Evolutionary conservation across 768 basidiomycete species (phyloP).

Genomic region (Mycena metata): DNA sequence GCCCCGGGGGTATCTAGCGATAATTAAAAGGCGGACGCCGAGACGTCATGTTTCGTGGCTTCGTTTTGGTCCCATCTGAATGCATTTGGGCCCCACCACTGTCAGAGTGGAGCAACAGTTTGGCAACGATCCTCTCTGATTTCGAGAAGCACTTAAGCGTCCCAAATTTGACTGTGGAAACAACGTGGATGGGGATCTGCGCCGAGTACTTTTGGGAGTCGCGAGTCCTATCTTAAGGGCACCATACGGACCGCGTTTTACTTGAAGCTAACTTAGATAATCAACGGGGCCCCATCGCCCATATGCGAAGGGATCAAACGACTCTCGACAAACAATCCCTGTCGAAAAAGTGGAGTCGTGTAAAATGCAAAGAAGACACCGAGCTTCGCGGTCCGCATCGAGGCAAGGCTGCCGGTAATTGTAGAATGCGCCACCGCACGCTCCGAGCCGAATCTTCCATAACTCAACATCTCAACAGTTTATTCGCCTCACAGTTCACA

Average conservation of each 20-base stretch:
- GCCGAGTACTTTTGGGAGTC: too few relatives aligned
- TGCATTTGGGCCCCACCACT: slow-evolving; percentile 3
- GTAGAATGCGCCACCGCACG: slow-evolving; percentile 7
- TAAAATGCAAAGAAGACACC: not conserved
- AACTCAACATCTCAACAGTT: not conserved
- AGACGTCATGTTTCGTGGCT: not conserved
- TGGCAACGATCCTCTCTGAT: not conserved
- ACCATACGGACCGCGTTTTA: too few relatives aligned
- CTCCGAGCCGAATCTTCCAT: slow-evolving; percentile 10
- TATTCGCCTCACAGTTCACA: too few relatives aligned
- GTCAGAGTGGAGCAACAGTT: slow-evolving; percentile 19
- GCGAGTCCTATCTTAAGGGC: too few relatives aligned
- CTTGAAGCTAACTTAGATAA: too few relatives aligned
- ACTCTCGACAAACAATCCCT: not conserved
- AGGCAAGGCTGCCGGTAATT: not conserved
- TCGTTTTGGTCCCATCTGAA: not conserved
- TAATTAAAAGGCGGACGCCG: slow-evolving; percentile 24
- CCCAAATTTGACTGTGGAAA: too few relatives aligned
- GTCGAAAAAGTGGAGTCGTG: slow-evolving; percentile 7
- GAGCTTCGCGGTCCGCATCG: not conserved
- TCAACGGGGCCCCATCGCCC: too few relatives aligned
- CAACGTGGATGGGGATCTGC: too few relatives aligned
- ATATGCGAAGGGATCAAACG: not conserved
- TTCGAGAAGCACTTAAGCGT: not conserved
- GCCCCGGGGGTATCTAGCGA: not conserved